A percentile compares a stretch with the other conserved stretches of the same genome.
These are phyloP conservation scores for Fusarium robinianum DNA, from an alignment of 2,329 filamentous ascomycete species.

Conservation along the genomic window DNA sequence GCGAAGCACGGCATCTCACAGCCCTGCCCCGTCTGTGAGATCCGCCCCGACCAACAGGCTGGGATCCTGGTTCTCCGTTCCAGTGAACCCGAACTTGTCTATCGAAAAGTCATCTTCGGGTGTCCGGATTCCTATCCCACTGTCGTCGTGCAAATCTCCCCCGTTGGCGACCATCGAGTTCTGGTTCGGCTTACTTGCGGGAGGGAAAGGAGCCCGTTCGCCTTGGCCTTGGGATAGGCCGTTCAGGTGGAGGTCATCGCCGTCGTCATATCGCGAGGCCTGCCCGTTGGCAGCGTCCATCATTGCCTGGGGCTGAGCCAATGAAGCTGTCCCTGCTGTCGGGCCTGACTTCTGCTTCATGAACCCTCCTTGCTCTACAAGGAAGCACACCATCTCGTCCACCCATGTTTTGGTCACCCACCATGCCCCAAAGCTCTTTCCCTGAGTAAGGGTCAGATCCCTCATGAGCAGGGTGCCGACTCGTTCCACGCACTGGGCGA, in stretches of 20 bases:
- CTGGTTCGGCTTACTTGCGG: conserved; percentile 49
- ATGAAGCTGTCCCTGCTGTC: conserved; percentile 31
- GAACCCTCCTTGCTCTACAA: conserved; percentile 89
- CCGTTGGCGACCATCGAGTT: conserved; percentile 44
- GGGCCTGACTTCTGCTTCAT: conserved; percentile 61
- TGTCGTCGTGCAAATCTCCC: conserved; percentile 66
- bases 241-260: conserved; percentile 52
- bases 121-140: conserved; percentile 72
- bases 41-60: conserved; percentile 41
- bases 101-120: conserved; percentile 67
- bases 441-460: conserved; percentile 78
- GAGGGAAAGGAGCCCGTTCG: conserved; percentile 55
- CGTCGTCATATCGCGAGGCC: conserved; percentile 49
- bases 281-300: conserved; percentile 45
- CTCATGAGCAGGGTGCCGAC: conserved; percentile 78
- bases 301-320: conserved; percentile 42
- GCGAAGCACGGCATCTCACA: conserved; percentile 18
- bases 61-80: conserved; percentile 43
- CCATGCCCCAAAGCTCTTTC: conserved; percentile 85
- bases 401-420: conserved; percentile 96
- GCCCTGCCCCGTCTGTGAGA: conserved; percentile 28
- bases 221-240: conserved; percentile 54
- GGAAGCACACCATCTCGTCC: conserved; percentile 90
- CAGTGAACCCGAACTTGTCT: conserved; percentile 60
- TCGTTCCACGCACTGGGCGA: conserved; percentile 76